These are phyloP conservation scores for Amaranthus hypochondriacus DNA, from an alignment of 148 eudicot genomes.

Conservation along the genomic window DNA sequence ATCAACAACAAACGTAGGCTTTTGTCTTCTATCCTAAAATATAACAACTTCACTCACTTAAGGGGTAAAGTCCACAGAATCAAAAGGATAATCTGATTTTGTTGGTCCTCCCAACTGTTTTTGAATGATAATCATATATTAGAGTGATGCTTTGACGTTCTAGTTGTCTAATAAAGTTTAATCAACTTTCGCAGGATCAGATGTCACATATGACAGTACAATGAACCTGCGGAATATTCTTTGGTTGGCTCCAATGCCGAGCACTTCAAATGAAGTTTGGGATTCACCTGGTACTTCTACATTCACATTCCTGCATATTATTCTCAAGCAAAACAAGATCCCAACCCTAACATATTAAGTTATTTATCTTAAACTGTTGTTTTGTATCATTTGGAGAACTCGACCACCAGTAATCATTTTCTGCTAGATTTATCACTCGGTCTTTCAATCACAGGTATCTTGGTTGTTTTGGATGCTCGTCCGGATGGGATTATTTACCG, in stretches of 20 bases:
- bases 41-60: too few species aligned
- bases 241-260: conserved; percentile 95
- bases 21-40: too few species aligned
- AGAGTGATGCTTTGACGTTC: background rate
- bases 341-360: background rate
- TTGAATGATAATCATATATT: background rate
- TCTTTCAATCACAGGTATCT: conserved; percentile 53
- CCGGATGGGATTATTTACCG: conserved; percentile 85
- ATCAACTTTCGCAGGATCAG: conserved; percentile 49
- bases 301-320: background rate
- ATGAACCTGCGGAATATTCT: conserved; percentile 94
- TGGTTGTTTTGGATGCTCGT: conserved; percentile 86
- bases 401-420: background rate
- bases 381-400: background rate
- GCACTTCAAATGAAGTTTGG: conserved; percentile 55
- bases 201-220: conserved; percentile 52
- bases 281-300: conserved; percentile 60
- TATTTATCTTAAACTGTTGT: background rate
- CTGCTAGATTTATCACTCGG: background rate
- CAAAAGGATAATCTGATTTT: background rate
- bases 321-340: conserved; percentile 9
- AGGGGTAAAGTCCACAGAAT: too few species aligned
- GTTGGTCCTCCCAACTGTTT: too few species aligned
- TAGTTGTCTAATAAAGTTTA: background rate
- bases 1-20: too few species aligned